These are phyloP conservation scores for Aspergillus hortae DNA, from an alignment of 2,329 filamentous ascomycete genomes.

Conservation along the genomic window DNA sequence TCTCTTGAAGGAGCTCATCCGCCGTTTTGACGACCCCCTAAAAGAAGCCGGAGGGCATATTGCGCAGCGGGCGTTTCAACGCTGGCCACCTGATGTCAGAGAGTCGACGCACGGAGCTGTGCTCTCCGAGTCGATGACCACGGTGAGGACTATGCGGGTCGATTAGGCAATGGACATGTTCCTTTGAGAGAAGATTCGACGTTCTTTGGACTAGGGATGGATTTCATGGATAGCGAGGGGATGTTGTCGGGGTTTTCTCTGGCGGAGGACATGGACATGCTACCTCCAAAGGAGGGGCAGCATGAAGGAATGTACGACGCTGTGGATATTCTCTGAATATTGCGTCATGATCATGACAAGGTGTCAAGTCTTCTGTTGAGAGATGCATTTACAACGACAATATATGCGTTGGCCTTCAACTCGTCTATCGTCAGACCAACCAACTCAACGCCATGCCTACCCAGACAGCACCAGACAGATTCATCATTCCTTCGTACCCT, in stretches of 20 bases:
- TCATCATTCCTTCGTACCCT: conserved; percentile 6
- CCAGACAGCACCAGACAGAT: neutral
- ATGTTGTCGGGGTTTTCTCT: neutral
- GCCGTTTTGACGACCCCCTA: neutral
- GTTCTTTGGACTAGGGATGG: neutral
- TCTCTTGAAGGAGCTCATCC: conserved; percentile 8
- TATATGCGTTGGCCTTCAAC: too few species aligned
- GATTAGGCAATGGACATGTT: neutral
- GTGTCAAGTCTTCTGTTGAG: too few species aligned
- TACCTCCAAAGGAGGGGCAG: too few species aligned
- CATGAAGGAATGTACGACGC: too few species aligned
- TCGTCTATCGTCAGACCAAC: too few species aligned
- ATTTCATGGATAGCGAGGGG: too few species aligned
- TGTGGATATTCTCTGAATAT: too few species aligned
- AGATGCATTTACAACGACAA: too few species aligned
- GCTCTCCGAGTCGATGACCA: neutral
- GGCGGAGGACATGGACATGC: too few species aligned
- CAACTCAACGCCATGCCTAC: too few species aligned
- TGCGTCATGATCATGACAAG: too few species aligned
- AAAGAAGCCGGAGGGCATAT: neutral
- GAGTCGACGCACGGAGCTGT: neutral
- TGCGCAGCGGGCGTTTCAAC: neutral
- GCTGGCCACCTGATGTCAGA: neutral
- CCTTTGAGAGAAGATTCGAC: neutral
- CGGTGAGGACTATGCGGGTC: neutral